These are phyloP conservation scores for Gossypium turneri DNA, from an alignment of 345 rosid species.

Conservation along the genomic window DNA sequence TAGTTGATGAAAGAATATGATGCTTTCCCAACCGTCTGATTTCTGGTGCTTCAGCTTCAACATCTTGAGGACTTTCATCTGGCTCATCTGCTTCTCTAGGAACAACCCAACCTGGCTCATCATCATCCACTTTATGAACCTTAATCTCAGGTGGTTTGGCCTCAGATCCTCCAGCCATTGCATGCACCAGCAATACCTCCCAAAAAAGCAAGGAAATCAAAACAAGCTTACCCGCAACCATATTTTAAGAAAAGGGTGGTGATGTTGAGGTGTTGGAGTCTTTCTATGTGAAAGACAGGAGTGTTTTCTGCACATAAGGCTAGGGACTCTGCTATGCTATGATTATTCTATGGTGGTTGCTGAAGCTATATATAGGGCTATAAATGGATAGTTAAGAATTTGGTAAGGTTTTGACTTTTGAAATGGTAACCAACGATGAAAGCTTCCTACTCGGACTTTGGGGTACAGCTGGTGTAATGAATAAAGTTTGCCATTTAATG, in stretches of 20 bases:
- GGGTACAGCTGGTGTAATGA: neutral
- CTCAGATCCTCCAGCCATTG: conserved; percentile 23
- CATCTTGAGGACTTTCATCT: conserved; percentile 12
- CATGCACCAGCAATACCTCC: conserved; percentile 30
- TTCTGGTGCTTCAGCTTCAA: conserved; percentile 44
- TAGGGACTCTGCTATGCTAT: neutral
- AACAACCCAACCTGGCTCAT: neutral
- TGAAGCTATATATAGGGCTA: neutral
- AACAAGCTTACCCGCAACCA: conserved; percentile 18
- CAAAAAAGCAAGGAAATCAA: conserved; percentile 25
- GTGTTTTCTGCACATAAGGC: neutral
- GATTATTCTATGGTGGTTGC: neutral
- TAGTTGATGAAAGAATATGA: conserved; percentile 26
- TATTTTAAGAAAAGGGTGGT: neutral
- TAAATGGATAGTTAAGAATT: no score
- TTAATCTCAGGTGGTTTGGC: conserved; percentile 14
- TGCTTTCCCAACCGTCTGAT: conserved; percentile 43
- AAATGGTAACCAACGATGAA: neutral
- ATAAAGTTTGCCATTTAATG: neutral
- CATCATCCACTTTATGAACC: conserved; percentile 5
- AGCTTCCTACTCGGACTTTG: neutral
- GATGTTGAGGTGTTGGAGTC: neutral
- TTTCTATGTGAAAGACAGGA: neutral
- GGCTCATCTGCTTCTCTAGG: conserved; percentile 24
- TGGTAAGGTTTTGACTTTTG: neutral